Conservation (phyloP, 2,329 filamentous ascomycete genomes). For the Aspergillus latus region DNA sequence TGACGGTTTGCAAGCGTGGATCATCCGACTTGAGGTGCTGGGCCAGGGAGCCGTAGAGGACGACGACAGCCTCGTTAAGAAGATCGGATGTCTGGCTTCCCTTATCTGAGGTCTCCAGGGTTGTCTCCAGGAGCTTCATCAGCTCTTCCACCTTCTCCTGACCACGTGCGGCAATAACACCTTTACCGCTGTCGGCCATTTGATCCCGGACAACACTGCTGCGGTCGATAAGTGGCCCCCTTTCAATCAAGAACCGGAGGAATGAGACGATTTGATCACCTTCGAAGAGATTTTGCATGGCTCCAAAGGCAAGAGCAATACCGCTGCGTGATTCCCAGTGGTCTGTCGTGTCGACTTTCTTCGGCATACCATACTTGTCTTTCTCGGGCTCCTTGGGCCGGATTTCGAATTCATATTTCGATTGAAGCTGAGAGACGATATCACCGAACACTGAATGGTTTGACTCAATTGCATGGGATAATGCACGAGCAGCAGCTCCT, state of each 20-base stretch:
- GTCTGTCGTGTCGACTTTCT: constrained; percentile 82
- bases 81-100: constrained; percentile 79
- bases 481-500: constrained; percentile 75
- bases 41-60: constrained; percentile 92
- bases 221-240: constrained; percentile 82
- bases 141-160: constrained; percentile 79
- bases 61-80: constrained; percentile 95
- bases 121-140: constrained; percentile 88
- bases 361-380: constrained; percentile 92
- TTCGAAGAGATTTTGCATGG: constrained; percentile 70
- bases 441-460: constrained; percentile 61
- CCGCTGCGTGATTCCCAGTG: constrained; percentile 91
- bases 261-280: constrained; percentile 71
- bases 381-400: constrained; percentile 81
- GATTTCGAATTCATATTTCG: constrained; percentile 72
- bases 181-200: constrained; percentile 88
- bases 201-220: constrained; percentile 75
- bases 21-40: constrained; percentile 85
- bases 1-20: constrained; percentile 79
- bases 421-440: constrained; percentile 65
- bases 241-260: constrained; percentile 79
- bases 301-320: constrained; percentile 81
- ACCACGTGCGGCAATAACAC: constrained; percentile 77
- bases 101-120: constrained; percentile 81
- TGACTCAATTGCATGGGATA: constrained; percentile 69